These are phyloP conservation scores for Colletotrichum tofieldiae DNA, from an alignment of 2,329 filamentous ascomycete genomes.

Conservation along the genomic window DNA sequence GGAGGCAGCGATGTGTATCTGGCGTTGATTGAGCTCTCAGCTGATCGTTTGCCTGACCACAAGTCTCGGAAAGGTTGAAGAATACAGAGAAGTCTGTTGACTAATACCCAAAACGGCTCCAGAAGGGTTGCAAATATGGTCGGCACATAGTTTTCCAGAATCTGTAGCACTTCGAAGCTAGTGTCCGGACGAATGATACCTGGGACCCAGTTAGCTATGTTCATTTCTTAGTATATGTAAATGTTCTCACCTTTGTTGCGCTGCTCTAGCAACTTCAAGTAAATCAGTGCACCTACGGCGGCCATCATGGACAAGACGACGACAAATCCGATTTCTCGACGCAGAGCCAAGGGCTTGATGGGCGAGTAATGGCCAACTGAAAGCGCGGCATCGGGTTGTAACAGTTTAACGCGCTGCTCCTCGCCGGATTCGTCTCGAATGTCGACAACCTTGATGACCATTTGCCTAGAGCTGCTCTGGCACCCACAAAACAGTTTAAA, in stretches of 20 bases:
- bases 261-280: conserved; percentile 43
- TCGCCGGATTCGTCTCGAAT: not conserved
- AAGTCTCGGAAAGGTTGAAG: conserved; percentile 70
- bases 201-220: conserved; percentile 33
- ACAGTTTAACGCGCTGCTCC: not conserved
- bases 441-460: conserved; percentile 29
- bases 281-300: conserved; percentile 26
- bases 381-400: not conserved
- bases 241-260: conserved; percentile 35
- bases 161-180: conserved; percentile 54
- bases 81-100: conserved; percentile 69
- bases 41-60: conserved; percentile 53
- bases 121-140: conserved; percentile 69
- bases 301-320: conserved; percentile 28
- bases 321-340: too few relatives aligned
- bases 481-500: conserved; percentile 29
- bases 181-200: conserved; percentile 51
- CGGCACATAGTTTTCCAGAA: conserved; percentile 66
- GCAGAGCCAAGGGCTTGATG: conserved; percentile 22
- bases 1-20: conserved; percentile 71
- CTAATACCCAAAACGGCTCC: conserved; percentile 70
- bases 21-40: conserved; percentile 56
- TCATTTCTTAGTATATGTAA: not conserved
- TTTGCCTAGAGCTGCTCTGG: conserved; percentile 1
- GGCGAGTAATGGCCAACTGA: conserved; percentile 38